A percentile compares a stretch with the other conserved stretches of the same genome.
Evolutionary conservation across 805 yeast species (phyloP).

Genomic region (Candida bentonensis): DNA sequence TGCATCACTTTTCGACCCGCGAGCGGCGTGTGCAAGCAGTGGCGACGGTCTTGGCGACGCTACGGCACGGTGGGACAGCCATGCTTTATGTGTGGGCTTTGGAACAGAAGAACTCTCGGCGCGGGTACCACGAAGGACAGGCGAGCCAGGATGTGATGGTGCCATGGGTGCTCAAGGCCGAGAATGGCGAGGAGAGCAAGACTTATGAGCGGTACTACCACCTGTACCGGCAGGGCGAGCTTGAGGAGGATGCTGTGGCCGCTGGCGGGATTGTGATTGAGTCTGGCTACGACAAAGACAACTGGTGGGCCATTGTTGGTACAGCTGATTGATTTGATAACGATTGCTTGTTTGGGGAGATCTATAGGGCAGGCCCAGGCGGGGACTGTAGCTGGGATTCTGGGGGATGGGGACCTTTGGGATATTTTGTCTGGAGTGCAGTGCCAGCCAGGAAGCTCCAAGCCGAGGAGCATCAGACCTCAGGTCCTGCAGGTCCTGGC

Average conservation of each 20-base stretch:
- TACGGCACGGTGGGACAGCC: conserved; percentile 50
- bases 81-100: conserved; percentile 93
- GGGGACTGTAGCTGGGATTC: too few species aligned
- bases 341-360: too few species aligned
- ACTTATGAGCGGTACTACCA: conserved; percentile 83
- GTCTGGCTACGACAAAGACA: conserved; percentile 82
- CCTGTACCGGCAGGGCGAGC: conserved; percentile 71
- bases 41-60: conserved; percentile 43
- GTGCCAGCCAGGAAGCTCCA: too few species aligned
- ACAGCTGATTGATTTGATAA: too few species aligned
- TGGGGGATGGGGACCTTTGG: too few species aligned
- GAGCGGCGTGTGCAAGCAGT: conserved; percentile 71
- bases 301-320: conserved; percentile 74
- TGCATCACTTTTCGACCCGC: conserved; percentile 85
- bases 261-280: conserved; percentile 63
- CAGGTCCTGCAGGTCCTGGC: too few species aligned
- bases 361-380: too few species aligned
- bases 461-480: too few species aligned
- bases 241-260: conserved; percentile 47
- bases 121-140: conserved; percentile 87
- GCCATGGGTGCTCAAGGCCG: conserved; percentile 77
- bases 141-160: conserved; percentile 78
- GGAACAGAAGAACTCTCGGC: conserved; percentile 73
- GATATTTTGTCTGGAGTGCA: too few species aligned
- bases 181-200: conserved; percentile 19